Percentiles rank a stretch among this genome's conserved stretches.
These are phyloP conservation scores for Scedosporium minutisporum DNA, from an alignment of 2,329 filamentous ascomycete genomes.

Conservation along the genomic window DNA sequence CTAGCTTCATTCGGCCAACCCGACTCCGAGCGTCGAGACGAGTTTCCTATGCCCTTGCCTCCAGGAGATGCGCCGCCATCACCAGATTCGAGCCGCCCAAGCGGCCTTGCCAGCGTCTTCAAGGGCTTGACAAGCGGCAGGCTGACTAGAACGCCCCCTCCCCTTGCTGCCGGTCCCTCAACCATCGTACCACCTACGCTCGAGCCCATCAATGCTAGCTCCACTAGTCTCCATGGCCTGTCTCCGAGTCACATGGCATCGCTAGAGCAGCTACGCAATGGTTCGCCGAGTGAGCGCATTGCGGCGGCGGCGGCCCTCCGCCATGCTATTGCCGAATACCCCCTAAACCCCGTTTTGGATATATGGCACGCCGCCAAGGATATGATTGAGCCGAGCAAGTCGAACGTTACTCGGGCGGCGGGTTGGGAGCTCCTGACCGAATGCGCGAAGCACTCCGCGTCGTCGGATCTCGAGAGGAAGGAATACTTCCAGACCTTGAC, in stretches of 20 bases:
- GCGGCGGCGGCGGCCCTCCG: slow-evolving; percentile 49
- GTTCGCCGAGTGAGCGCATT: slow-evolving; percentile 41
- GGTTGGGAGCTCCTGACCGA: slow-evolving; percentile 58
- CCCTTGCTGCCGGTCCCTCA: slow-evolving; percentile 18
- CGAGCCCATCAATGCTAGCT: slow-evolving; percentile 33
- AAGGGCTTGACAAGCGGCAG: slow-evolving; percentile 50
- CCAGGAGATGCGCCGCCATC: slow-evolving; percentile 46
- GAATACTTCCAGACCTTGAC: slow-evolving; percentile 57
- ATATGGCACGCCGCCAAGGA: slow-evolving; percentile 61
- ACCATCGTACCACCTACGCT: slow-evolving; percentile 28
- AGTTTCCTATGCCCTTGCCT: slow-evolving; percentile 50
- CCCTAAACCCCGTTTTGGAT: slow-evolving; percentile 47
- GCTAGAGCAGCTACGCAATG: slow-evolving; percentile 45
- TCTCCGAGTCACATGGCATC: slow-evolving; percentile 43
- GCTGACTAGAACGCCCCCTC: slow-evolving; percentile 35
- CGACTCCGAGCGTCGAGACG: slow-evolving; percentile 26
- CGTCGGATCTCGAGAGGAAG: slow-evolving; percentile 56
- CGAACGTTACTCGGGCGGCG: slow-evolving; percentile 42
- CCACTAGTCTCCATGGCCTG: slow-evolving; percentile 30
- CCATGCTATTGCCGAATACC: slow-evolving; percentile 46
- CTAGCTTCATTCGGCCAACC: slow-evolving; percentile 33
- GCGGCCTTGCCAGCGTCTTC: slow-evolving; percentile 54
- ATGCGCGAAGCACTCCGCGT: slow-evolving; percentile 52
- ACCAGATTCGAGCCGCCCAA: slow-evolving; percentile 43
- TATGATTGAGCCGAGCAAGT: slow-evolving; percentile 48